Conservation (phyloP, 257 asterid genomes). For the Nicotiana tabacum region DNA sequence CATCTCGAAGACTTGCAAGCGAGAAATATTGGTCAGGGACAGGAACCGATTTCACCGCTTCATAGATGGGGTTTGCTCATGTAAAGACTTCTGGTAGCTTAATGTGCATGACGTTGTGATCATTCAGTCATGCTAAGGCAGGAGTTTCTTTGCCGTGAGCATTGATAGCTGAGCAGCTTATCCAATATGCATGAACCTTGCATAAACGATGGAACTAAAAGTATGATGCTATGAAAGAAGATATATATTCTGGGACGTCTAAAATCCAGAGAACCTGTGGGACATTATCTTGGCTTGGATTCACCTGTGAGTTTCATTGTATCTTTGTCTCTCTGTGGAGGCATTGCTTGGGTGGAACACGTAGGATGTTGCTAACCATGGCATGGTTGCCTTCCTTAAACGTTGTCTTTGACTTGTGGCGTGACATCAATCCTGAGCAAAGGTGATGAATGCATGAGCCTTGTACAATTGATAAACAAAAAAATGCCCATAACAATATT, state of each 20-base stretch:
- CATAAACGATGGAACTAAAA: background rate
- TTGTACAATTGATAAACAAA: background rate
- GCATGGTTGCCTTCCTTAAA: background rate
- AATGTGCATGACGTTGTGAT: background rate
- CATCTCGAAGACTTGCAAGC: conserved; percentile 38
- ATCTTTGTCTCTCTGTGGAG: background rate
- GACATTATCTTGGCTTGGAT: background rate
- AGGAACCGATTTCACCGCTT: conserved; percentile 54
- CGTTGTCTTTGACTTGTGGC: background rate
- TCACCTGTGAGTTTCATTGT: background rate
- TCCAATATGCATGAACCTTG: background rate
- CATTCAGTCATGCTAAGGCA: background rate
- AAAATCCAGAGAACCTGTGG: background rate
- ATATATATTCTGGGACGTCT: background rate
- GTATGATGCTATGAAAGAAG: background rate
- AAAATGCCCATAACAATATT: background rate
- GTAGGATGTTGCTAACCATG: background rate
- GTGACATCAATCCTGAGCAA: background rate
- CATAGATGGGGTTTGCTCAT: conserved; percentile 46
- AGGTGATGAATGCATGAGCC: background rate
- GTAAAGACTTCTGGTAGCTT: conserved; percentile 47
- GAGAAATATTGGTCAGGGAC: conserved; percentile 52
- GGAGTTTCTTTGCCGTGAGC: background rate
- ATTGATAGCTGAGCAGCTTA: background rate
- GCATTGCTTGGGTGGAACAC: background rate